phyloP scores from a whole-genome alignment of 352 stramenopile species.

The Pythium chondricola region DNA sequence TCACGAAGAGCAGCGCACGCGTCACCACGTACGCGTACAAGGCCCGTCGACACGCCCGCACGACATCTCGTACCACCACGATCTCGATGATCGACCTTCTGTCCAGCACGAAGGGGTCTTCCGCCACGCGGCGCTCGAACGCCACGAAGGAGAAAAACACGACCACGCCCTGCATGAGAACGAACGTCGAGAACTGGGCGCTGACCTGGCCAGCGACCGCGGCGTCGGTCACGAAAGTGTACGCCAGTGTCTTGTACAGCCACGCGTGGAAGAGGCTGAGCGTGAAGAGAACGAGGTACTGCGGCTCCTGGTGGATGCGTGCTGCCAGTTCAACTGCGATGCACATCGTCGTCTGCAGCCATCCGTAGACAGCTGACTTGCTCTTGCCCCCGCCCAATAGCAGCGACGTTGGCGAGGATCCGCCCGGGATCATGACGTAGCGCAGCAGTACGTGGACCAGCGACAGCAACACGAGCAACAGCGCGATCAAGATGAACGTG shows the following conservation, averaged over 20 bases:
- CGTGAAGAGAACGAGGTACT: slow-evolving; percentile 25
- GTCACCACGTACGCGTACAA: slow-evolving; percentile 15
- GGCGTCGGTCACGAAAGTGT: slow-evolving; percentile 7
- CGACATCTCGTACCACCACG: slow-evolving; percentile 12
- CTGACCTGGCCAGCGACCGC: slow-evolving; percentile 5
- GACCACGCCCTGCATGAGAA: slow-evolving; percentile 12
- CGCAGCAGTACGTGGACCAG: slow-evolving; percentile 20
- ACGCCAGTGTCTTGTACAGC: slow-evolving; percentile 16
- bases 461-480: slow-evolving; percentile 11
- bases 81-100: slow-evolving; percentile 22
- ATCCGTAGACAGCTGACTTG: slow-evolving; percentile 21
- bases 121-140: slow-evolving; percentile 15
- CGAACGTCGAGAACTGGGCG: slow-evolving; percentile 18
- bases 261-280: slow-evolving; percentile 22
- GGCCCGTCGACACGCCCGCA: slow-evolving; percentile 17
- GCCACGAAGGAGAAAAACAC: slow-evolving; percentile 22
- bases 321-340: slow-evolving; percentile 17
- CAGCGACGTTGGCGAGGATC: slow-evolving; percentile 17
- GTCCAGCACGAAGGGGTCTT: slow-evolving; percentile 26
- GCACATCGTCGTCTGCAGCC: slow-evolving; percentile 19
- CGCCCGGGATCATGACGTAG: slow-evolving; percentile 22
- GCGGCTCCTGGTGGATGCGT: slow-evolving; percentile 22
- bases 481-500: slow-evolving; percentile 6
- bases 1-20: slow-evolving; percentile 17
- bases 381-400: slow-evolving; percentile 17